phyloP scores from a whole-genome alignment of 2,329 filamentous ascomycete species.

The Penicillium sclerotigenum region DNA sequence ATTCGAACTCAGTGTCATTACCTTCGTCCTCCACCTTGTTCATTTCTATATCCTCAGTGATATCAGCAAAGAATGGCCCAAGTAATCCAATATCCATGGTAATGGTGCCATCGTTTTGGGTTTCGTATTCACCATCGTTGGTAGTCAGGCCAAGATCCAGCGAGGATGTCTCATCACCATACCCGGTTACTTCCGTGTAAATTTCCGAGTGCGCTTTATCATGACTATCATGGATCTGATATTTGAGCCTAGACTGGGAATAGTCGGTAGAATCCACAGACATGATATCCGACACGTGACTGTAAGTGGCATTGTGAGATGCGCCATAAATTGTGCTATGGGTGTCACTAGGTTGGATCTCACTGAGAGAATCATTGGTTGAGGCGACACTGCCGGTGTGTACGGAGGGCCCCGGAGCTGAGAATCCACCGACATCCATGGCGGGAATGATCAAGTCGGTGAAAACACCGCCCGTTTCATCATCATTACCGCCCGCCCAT shows the following conservation, averaged over 20 bases:
- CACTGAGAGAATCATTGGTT: conserved; percentile 24
- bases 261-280: conserved; percentile 21
- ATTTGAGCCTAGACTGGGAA: not conserved
- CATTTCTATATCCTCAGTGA: conserved; percentile 15
- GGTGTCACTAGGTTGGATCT: conserved; percentile 26
- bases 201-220: not conserved
- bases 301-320: conserved; percentile 36
- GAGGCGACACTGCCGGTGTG: conserved; percentile 28
- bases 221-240: not conserved
- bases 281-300: conserved; percentile 26
- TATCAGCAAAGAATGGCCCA: not conserved
- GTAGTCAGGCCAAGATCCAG: not conserved
- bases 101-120: conserved; percentile 24
- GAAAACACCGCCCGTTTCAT: conserved; percentile 52
- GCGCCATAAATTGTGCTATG: conserved; percentile 37
- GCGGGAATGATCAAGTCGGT: conserved; percentile 36
- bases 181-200: not conserved
- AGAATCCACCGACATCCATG: conserved; percentile 36
- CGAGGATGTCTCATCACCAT: not conserved
- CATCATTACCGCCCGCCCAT: conserved; percentile 60
- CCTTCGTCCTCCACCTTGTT: conserved; percentile 9
- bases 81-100: conserved; percentile 13
- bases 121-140: conserved; percentile 14
- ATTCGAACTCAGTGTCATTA: conserved; percentile 8
- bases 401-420: conserved; percentile 35